Percentiles rank a stretch among this genome's conserved stretches.
Conservation (phyloP, 2,329 filamentous ascomycete genomes). For the Aureobasidium sp. region DNA sequence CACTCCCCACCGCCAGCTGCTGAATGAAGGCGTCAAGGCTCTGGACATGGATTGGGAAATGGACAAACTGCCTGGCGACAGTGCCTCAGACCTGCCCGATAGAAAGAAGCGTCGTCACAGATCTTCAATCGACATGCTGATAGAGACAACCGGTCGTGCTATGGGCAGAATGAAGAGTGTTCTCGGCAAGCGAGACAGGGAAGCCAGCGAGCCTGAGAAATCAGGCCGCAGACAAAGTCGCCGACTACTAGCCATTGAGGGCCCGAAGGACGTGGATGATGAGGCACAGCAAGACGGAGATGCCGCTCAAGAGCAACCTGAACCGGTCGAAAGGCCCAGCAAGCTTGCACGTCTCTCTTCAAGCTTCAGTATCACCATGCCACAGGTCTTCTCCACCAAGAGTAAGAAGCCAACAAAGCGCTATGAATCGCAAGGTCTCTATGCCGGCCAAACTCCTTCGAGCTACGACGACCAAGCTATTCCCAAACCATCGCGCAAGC, state of each 20-base stretch:
- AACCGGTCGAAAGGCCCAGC: slow-evolving; percentile 14
- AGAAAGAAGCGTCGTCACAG: slow-evolving; percentile 14
- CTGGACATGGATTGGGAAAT: slow-evolving; percentile 36
- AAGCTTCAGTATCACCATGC: slow-evolving; percentile 12
- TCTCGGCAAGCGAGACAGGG: slow-evolving; percentile 32
- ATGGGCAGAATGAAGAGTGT: slow-evolving; percentile 20
- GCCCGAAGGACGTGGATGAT: background rate
- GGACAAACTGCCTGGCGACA: slow-evolving; percentile 13
- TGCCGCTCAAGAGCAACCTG: background rate
- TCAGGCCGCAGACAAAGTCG: slow-evolving; percentile 14
- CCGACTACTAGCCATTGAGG: slow-evolving; percentile 1
- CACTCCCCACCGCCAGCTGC: slow-evolving; percentile 21
- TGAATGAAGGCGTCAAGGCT: slow-evolving; percentile 41
- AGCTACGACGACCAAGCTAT: slow-evolving; percentile 12
- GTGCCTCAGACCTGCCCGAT: background rate
- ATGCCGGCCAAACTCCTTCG: slow-evolving; percentile 64
- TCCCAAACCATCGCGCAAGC: slow-evolving; percentile 1
- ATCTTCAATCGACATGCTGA: slow-evolving; percentile 17
- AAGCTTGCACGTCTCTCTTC: slow-evolving; percentile 17
- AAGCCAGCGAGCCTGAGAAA: slow-evolving; percentile 29
- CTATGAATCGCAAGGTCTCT: slow-evolving; percentile 77
- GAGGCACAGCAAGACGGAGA: slow-evolving; percentile 5
- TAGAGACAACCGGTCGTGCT: slow-evolving; percentile 13
- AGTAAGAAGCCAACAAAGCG: slow-evolving; percentile 54
- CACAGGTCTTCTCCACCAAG: slow-evolving; percentile 1